phyloP scores from a whole-genome alignment of 139 green algal genomes.

The Pedinophyceae sp. region DNA sequence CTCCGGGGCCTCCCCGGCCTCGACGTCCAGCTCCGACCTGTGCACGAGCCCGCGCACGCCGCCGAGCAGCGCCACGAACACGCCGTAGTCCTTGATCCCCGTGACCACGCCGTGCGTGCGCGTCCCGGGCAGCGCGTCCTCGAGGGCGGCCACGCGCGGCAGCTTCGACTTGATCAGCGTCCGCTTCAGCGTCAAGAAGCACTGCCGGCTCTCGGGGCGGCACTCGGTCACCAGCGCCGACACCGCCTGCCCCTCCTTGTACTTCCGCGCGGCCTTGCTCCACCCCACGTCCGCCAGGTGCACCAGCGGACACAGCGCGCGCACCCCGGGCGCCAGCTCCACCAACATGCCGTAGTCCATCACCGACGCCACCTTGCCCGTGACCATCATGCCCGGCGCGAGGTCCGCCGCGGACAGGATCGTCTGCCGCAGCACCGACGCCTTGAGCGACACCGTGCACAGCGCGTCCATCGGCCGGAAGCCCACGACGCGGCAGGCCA shows the following conservation, averaged over 20 bases:
- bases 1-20: conserved; percentile 24
- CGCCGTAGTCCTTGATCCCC: conserved; percentile 53
- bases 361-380: conserved; percentile 31
- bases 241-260: conserved; percentile 44
- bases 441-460: conserved; percentile 37
- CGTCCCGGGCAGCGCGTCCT: conserved; percentile 37
- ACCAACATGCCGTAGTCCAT: conserved; percentile 42
- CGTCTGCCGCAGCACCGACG: conserved; percentile 24
- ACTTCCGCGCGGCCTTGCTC: conserved; percentile 13
- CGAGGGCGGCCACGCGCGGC: conserved; percentile 21
- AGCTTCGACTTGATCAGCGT: conserved; percentile 58
- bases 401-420: conserved; percentile 18
- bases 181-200: conserved; percentile 62
- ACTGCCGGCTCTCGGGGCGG: conserved; percentile 7
- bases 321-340: conserved; percentile 30
- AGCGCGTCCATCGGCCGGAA: conserved; percentile 69
- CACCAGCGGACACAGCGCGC: conserved; percentile 27
- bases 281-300: conserved; percentile 30
- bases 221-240: conserved; percentile 14
- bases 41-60: conserved; percentile 43
- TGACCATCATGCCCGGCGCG: conserved; percentile 28
- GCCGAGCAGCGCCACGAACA: conserved; percentile 78
- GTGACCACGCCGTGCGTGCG: conserved; percentile 67
- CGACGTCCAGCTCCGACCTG: conserved; percentile 42
- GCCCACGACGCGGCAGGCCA: conserved; percentile 11